Evolutionary conservation across 768 basidiomycete genomes (phyloP), one percentile per base, ranked within the genome.

Genomic region (Phylloporus scabripes): DNA sequence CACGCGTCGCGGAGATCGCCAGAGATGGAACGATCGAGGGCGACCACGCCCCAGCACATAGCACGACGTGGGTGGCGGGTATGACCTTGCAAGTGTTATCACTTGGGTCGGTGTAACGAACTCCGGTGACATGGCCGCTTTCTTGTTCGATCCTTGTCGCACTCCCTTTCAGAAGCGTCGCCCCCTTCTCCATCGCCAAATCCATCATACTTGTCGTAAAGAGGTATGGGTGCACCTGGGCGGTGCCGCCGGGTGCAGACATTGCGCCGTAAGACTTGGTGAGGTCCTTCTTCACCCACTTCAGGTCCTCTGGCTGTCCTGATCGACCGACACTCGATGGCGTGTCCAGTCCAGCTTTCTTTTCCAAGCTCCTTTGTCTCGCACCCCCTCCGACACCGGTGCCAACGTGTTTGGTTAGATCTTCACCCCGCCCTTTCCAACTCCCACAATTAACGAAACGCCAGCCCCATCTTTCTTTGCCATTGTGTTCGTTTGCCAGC

Each of bases 31-130:
- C 45, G 49, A 94, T 62, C 8, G 60, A 60, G 7, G 87, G 74
- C 0, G 89, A 87, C 92, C 92, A 96, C 14, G 89, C 86, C 21
- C 92, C 92, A n/a, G 87, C 87, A 34, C 83, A 77, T 43, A 96
- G 65, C 34, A 95, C 71, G 53, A 92, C 79, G 48, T 84, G 74
- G 9, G 85, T 84, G 14, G 85, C 83, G 0, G 73, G 64, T 15
- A 85, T 59, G n/a, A 65, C 66, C 49, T 62, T 63, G 6, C 52
- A 55, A 21, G 59, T 54, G 43, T 54, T 50, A 11, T 56, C 62
- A 2, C 52, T 46, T 14, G 50, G 50, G 20, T 64, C 64, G n/a
- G 44, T 48, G 60, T 71, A 73, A 17, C 63, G 61, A 37, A 87
- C 77, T 10, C 79, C 77, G 6, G 70, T 72, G 11, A 83, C 78